These are phyloP conservation scores for Rhododendron mucronatum DNA, from an alignment of 148 eudicot species.

Conservation along the genomic window DNA sequence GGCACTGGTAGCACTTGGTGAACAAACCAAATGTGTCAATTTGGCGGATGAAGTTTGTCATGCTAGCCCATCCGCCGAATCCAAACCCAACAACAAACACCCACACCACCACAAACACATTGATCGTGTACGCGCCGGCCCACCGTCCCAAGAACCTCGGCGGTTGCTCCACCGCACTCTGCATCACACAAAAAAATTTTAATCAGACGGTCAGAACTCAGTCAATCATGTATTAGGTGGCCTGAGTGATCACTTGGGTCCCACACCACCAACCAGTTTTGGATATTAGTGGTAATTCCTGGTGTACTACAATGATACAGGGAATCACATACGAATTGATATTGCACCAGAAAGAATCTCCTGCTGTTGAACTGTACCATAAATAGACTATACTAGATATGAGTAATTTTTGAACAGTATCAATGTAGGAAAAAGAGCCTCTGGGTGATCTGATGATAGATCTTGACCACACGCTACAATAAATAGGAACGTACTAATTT, in stretches of 20 bases:
- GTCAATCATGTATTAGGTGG: background rate
- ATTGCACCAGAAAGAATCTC: background rate
- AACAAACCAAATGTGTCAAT: conserved; percentile 86
- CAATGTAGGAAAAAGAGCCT: background rate
- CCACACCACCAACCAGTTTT: background rate
- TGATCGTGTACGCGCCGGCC: conserved; percentile 63
- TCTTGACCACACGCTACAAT: background rate
- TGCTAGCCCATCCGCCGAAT: conserved; percentile 95
- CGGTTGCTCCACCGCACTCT: conserved; percentile 90
- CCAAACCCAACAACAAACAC: conserved; percentile 81
- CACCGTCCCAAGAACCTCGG: conserved; percentile 68
- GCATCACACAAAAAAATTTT: conserved; percentile 8
- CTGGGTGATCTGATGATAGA: background rate
- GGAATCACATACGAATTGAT: conserved; percentile 2
- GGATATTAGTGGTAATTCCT: background rate
- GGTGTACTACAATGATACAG: background rate
- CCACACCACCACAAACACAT: conserved; percentile 67
- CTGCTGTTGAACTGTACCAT: background rate
- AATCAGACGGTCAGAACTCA: background rate
- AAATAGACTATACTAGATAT: background rate
- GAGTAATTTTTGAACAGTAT: background rate
- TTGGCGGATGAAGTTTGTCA: conserved; percentile 73
- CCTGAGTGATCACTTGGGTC: background rate
- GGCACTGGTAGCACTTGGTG: conserved; percentile 90
- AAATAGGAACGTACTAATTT: background rate